phyloP scores from a whole-genome alignment of 2,329 filamentous ascomycete species.

The Penicillium vulpinum region DNA sequence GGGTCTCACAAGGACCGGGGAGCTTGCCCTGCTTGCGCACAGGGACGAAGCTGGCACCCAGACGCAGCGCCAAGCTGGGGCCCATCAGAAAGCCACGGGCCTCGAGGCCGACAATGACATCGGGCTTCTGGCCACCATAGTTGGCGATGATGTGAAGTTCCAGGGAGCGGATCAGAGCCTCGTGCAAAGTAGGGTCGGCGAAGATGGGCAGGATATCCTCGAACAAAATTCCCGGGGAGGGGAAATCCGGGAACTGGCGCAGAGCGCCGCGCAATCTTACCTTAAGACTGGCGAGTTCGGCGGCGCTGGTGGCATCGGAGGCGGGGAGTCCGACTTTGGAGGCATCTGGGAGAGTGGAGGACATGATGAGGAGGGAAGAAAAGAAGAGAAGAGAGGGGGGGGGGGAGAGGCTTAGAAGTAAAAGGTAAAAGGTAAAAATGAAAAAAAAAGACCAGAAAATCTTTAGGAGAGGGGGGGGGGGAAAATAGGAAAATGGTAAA shows the following conservation, averaged over 20 bases:
- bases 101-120: constrained; percentile 91
- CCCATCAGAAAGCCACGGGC: constrained; percentile 95
- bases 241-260: constrained; percentile 89
- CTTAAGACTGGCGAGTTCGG: constrained; percentile 64
- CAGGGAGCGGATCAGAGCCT: constrained; percentile 76
- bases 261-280: constrained; percentile 69
- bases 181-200: constrained; percentile 71
- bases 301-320: constrained; percentile 49
- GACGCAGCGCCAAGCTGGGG: constrained; percentile 77
- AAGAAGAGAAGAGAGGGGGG: neutral
- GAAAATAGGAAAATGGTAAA: constrained; percentile 14
- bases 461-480: constrained; percentile 10
- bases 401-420: constrained; percentile 19
- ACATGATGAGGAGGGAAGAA: constrained; percentile 38
- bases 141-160: constrained; percentile 74
- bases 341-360: constrained; percentile 42
- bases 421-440: constrained; percentile 22
- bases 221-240: constrained; percentile 87
- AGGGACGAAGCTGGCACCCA: constrained; percentile 85
- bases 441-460: constrained; percentile 22
- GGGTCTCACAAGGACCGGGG: constrained; percentile 82
- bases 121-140: constrained; percentile 65
- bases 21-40: constrained; percentile 96
- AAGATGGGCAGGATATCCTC: constrained; percentile 98
- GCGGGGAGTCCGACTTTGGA: constrained; percentile 45